Percentiles rank a stretch among this genome's conserved stretches.
phyloP scores from a whole-genome alignment of 164 flowering plant species.

The Chloranthus sessilifolius region DNA sequence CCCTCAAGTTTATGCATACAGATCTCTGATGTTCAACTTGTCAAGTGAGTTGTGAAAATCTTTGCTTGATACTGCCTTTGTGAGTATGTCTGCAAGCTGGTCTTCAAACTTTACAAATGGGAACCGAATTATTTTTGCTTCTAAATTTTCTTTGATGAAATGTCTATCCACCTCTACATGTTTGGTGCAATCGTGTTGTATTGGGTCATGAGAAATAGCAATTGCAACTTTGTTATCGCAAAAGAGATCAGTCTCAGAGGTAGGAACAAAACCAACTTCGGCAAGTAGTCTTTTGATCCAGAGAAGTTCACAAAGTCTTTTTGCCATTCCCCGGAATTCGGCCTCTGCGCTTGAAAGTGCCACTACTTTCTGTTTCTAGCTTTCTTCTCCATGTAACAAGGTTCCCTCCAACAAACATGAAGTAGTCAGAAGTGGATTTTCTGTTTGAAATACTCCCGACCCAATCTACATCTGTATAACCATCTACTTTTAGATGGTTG shows the following conservation, averaged over 20 bases:
- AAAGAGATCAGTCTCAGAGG: too few relatives aligned
- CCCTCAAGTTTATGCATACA: too few relatives aligned
- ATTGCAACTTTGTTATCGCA: too few relatives aligned
- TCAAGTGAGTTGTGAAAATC: background rate
- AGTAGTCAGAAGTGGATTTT: too few relatives aligned
- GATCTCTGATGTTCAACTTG: background rate
- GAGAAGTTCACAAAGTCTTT: constrained; percentile 9
- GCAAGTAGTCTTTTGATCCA: background rate
- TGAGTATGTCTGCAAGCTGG: background rate
- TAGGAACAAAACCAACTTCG: background rate
- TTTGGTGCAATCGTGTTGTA: too few relatives aligned
- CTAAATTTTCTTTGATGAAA: background rate
- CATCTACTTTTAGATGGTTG: too few relatives aligned
- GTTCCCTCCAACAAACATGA: too few relatives aligned
- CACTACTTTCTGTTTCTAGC: too few relatives aligned
- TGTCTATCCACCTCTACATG: background rate
- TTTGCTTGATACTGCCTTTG: constrained; percentile 1
- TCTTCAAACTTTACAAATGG: background rate
- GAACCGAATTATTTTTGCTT: background rate
- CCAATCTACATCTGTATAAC: too few relatives aligned
- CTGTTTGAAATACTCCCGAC: too few relatives aligned
- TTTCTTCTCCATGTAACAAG: too few relatives aligned
- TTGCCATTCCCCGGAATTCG: constrained; percentile 5
- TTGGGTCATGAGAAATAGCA: too few relatives aligned
- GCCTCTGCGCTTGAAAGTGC: background rate